phyloP scores from a whole-genome alignment of 305 asterid species.

The Ruellia speciosa region DNA sequence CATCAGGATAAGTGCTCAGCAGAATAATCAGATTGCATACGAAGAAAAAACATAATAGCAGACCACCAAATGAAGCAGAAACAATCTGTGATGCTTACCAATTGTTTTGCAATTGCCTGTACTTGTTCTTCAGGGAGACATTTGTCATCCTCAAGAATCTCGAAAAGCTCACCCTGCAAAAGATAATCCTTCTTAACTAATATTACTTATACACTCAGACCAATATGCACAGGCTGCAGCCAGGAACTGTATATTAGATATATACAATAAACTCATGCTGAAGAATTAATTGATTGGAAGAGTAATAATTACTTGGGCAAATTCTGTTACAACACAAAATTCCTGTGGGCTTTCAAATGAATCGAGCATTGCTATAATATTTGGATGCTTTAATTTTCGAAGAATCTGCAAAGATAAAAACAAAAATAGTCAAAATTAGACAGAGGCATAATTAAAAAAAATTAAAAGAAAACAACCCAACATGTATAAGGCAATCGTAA shows the following conservation, averaged over 20 bases:
- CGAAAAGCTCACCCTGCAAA: conserved; percentile 90
- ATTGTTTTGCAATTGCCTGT: conserved; percentile 95
- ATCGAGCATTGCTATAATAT: conserved; percentile 90
- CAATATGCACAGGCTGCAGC: not conserved
- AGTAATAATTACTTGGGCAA: conserved; percentile 61
- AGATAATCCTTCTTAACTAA: conserved; percentile 24
- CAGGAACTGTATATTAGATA: too few species aligned
- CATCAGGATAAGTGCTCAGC: conserved; percentile 9
- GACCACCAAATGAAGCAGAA: conserved; percentile 14
- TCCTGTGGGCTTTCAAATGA: conserved; percentile 95
- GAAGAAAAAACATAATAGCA: conserved; percentile 2
- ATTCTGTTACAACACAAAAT: conserved; percentile 96
- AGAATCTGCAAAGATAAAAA: conserved; percentile 72
- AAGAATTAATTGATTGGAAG: not conserved
- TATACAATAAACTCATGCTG: not conserved
- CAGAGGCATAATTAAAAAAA: conserved; percentile 4
- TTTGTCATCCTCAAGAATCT: conserved; percentile 96
- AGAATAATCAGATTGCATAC: conserved; percentile 2
- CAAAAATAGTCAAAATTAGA: conserved; percentile 20
- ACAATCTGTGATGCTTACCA: conserved; percentile 39
- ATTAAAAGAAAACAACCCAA: conserved; percentile 1
- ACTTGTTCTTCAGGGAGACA: conserved; percentile 99
- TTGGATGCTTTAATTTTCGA: conserved; percentile 89
- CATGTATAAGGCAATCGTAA: not conserved
- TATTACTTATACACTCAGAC: not conserved